Evolutionary conservation across 2,329 filamentous ascomycete genomes (phyloP).

Genomic region (Aspergillus fijiensis): DNA sequence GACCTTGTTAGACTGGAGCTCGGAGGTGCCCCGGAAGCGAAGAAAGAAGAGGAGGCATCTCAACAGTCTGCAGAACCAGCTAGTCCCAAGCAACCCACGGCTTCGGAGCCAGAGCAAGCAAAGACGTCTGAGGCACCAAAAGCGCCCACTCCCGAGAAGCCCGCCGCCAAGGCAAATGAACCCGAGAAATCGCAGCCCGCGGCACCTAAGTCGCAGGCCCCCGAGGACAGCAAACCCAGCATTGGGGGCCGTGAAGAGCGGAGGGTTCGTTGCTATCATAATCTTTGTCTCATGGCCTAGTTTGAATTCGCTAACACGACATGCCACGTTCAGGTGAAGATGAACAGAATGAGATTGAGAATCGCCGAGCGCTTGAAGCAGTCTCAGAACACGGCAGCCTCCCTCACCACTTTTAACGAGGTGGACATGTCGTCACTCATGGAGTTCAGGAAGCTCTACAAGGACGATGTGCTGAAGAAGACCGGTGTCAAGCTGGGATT

Average conservation of each 20-base stretch:
- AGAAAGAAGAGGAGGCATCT: slow-evolving; percentile 56
- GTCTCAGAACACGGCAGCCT: slow-evolving; percentile 96
- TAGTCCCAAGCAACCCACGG: slow-evolving; percentile 46
- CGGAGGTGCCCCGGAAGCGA: slow-evolving; percentile 63
- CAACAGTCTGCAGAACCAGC: slow-evolving; percentile 62
- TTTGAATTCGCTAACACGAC: slow-evolving; percentile 4
- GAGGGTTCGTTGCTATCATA: slow-evolving; percentile 60
- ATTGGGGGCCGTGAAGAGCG: slow-evolving; percentile 81
- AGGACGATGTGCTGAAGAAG: slow-evolving; percentile 94
- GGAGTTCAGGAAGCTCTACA: slow-evolving; percentile 96
- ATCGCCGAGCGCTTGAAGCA: slow-evolving; percentile 98
- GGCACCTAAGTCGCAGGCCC: slow-evolving; percentile 21
- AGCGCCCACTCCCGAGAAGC: slow-evolving; percentile 37
- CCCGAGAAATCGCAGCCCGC: slow-evolving; percentile 21
- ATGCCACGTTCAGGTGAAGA: slow-evolving; percentile 71
- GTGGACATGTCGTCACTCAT: slow-evolving; percentile 98
- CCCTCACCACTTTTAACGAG: slow-evolving; percentile 97
- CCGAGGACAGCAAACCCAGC: slow-evolving; percentile 30
- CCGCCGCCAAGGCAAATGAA: slow-evolving; percentile 38
- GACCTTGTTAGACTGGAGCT: slow-evolving; percentile 82
- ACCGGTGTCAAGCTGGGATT: slow-evolving; percentile 98
- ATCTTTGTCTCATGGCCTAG: background rate
- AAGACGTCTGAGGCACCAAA: slow-evolving; percentile 36
- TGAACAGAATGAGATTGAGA: slow-evolving; percentile 98
- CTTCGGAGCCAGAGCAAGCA: slow-evolving; percentile 30